These are phyloP conservation scores for Rhodotorula kratochvilovae DNA, from an alignment of 768 basidiomycete genomes.

Conservation along the genomic window DNA sequence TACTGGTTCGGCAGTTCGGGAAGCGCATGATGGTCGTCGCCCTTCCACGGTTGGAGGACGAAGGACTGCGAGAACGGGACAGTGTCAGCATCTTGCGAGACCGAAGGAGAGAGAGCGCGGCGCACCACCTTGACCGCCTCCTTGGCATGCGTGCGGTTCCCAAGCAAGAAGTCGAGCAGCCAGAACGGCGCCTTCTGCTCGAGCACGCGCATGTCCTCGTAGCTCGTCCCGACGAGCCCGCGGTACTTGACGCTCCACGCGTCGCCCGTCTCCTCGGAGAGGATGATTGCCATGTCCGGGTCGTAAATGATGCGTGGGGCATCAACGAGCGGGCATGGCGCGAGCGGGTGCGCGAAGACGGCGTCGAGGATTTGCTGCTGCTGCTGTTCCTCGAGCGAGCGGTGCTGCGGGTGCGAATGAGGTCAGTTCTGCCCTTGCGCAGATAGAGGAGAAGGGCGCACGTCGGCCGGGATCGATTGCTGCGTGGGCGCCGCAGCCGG, in stretches of 20 bases:
- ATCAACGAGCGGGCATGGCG: slow-evolving; percentile 67
- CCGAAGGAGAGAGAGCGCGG: not conserved
- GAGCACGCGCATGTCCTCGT: slow-evolving; percentile 56
- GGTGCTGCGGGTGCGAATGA: not conserved
- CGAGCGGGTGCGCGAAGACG: slow-evolving; percentile 48
- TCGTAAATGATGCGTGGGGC: slow-evolving; percentile 64
- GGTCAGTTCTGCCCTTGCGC: too few relatives aligned
- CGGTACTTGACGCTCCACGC: slow-evolving; percentile 72
- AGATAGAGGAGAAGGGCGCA: slow-evolving; percentile 2
- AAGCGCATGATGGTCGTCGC: slow-evolving; percentile 57
- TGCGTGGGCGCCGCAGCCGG: slow-evolving; percentile 1
- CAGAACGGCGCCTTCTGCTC: slow-evolving; percentile 80
- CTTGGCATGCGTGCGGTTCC: slow-evolving; percentile 55
- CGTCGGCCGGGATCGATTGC: slow-evolving; percentile 13
- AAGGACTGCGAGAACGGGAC: slow-evolving; percentile 53
- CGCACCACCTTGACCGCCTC: slow-evolving; percentile 62
- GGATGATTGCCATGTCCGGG: slow-evolving; percentile 61
- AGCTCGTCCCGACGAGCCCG: slow-evolving; percentile 61
- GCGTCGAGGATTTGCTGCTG: slow-evolving; percentile 48
- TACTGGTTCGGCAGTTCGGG: slow-evolving; percentile 83
- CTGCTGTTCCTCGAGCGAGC: slow-evolving; percentile 42
- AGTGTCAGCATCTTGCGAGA: too few relatives aligned
- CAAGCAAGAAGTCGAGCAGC: slow-evolving; percentile 79
- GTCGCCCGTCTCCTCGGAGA: slow-evolving; percentile 70
- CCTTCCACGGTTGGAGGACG: slow-evolving; percentile 74